Base-by-base conservation (phyloP, 768 basidiomycete species). In the Lactarius deliciosus region DNA sequence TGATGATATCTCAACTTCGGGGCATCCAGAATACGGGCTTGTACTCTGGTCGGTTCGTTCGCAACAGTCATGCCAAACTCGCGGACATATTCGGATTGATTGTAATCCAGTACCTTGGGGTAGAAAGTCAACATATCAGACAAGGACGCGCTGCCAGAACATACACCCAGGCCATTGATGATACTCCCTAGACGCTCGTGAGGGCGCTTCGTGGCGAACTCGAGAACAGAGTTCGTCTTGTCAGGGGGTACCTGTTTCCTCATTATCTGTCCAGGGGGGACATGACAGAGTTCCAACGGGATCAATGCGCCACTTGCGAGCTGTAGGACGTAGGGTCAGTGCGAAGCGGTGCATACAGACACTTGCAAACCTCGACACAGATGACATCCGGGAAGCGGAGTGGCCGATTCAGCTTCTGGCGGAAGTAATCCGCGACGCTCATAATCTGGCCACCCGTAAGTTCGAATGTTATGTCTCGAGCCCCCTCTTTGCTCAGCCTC, bases 11-110 rank as follows among this genome's bases (percentile, higher is more conserved):
- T 83, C 38, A 94, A 77, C 22, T 76, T 85, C 0, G 92, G 91
- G 0, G 90, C 82, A 16, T 79, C 77, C 18, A 93, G 74, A 20
- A 92, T 76, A 3, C 92, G 81, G 0, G 89, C 91, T 28, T 82
- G 75, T 40, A 91, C 79, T 43, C 73, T 78, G 38, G 90, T 78
- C 0, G 90, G 86, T 4, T 81, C 82, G 1, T 75, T 68, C 20
- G 77, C 79, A 22, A 94, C 86, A 2, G 78, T 68, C 82, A 94
- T 85, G 11, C 90, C 90, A 68, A 92, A 92, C 73, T 86, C 81
- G 67, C 74, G 63, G 9, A 90, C 81, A 70, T 88, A 90, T 76
- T 89, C 83, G 0, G 86, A 70, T 65, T 68, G 63, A n/a, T 63
- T 60, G 28, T 70, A 70, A 45, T 82, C 81, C 64, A 89, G 77